Evolutionary conservation across 306 rosid genomes (phyloP).

Genomic region (Nissolia schottii): DNA sequence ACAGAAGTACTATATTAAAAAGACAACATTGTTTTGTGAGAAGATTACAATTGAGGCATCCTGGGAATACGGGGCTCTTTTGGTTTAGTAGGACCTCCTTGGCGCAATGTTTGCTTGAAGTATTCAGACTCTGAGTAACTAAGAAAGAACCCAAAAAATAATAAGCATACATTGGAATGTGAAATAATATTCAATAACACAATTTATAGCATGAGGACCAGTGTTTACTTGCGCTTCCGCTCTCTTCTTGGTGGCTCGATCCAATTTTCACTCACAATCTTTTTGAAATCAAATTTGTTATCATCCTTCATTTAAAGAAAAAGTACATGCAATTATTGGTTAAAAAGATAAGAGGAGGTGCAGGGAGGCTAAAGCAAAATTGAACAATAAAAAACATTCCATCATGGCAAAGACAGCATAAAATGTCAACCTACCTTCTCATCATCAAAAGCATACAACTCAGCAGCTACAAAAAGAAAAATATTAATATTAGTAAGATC

Average conservation of each 20-base stretch:
- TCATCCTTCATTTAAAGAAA: constrained; percentile 60
- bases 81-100: constrained; percentile 89
- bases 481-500: constrained; percentile 23
- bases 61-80: constrained; percentile 97
- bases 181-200: background rate
- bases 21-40: constrained; percentile 2
- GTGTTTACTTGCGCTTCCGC: constrained; percentile 86
- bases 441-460: constrained; percentile 92
- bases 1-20: background rate
- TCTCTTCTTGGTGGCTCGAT: constrained; percentile 97
- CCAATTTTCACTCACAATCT: constrained; percentile 94
- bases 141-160: background rate
- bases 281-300: constrained; percentile 87
- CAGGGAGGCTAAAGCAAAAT: background rate
- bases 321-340: background rate
- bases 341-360: background rate
- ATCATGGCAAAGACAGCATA: background rate
- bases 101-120: constrained; percentile 98
- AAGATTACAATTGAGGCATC: constrained; percentile 96
- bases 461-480: constrained; percentile 68
- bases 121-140: constrained; percentile 98
- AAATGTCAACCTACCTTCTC: constrained; percentile 58
- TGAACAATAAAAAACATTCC: background rate
- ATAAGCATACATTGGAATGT: constrained; percentile 1
- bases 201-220: background rate